These are phyloP conservation scores for Talaromyces verruculosus DNA, from an alignment of 2,329 filamentous ascomycete species.

Conservation along the genomic window DNA sequence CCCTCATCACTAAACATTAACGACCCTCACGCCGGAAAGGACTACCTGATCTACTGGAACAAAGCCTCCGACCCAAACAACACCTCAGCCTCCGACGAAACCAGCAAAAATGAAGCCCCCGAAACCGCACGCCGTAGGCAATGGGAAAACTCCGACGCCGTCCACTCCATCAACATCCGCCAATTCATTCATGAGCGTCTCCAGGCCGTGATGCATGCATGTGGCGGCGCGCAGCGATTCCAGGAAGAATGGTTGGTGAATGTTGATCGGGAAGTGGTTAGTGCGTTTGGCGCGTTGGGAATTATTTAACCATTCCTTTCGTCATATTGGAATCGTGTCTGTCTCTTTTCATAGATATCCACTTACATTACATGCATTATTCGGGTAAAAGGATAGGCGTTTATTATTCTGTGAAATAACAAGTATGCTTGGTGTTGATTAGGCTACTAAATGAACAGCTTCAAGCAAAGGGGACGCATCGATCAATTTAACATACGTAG, in stretches of 20 bases:
- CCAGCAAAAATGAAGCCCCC: slow-evolving; percentile 35
- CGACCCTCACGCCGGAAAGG: slow-evolving; percentile 23
- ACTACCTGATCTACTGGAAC: slow-evolving; percentile 24
- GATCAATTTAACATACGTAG: too few species aligned
- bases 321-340: background rate
- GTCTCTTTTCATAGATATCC: background rate
- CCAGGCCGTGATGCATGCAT: slow-evolving; percentile 39
- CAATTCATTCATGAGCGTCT: slow-evolving; percentile 46
- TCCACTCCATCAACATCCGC: slow-evolving; percentile 48
- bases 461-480: background rate
- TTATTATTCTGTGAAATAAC: background rate
- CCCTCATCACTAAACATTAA: slow-evolving; percentile 32
- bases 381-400: background rate
- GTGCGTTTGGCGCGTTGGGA: slow-evolving; percentile 41
- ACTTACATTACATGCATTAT: slow-evolving; percentile 1
- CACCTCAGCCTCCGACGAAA: slow-evolving; percentile 22
- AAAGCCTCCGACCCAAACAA: slow-evolving; percentile 25
- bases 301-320: slow-evolving; percentile 29
- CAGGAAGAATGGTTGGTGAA: slow-evolving; percentile 46
- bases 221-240: slow-evolving; percentile 45
- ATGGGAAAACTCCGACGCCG: slow-evolving; percentile 43
- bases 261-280: slow-evolving; percentile 45
- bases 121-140: slow-evolving; percentile 43
- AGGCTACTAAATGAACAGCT: background rate
- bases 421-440: background rate